Percentiles rank a stretch among this genome's conserved stretches.
Evolutionary conservation across 2,329 filamentous ascomycete genomes (phyloP).

Genomic region (Mycosphaerelloides madeirae): DNA sequence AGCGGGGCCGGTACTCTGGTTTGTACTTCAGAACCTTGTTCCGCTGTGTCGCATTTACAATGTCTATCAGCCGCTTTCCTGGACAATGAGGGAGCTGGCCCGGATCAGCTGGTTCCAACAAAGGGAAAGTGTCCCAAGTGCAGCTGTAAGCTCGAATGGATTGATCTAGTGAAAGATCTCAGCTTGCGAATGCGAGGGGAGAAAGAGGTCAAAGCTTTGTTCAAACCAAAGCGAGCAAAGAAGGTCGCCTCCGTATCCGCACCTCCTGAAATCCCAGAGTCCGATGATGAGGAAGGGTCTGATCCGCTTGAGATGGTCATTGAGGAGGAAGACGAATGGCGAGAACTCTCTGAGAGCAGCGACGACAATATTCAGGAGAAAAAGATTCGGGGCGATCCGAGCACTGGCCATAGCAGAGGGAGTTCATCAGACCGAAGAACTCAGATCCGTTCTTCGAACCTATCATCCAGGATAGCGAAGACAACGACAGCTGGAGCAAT

Average conservation of each 20-base stretch:
- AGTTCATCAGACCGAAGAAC: slow-evolving; percentile 30
- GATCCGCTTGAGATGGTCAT: slow-evolving; percentile 12
- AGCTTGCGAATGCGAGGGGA: slow-evolving; percentile 66
- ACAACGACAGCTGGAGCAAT: too few species aligned
- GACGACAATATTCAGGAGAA: slow-evolving; percentile 23
- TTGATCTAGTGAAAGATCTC: slow-evolving; percentile 74
- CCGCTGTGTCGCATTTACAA: slow-evolving; percentile 48
- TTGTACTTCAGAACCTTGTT: slow-evolving; percentile 49
- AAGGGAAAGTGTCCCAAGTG: slow-evolving; percentile 70
- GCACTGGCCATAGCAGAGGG: slow-evolving; percentile 5
- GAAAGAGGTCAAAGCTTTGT: slow-evolving; percentile 64
- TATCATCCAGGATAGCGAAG: slow-evolving; percentile 53
- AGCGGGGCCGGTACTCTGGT: slow-evolving; percentile 44
- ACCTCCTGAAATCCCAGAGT: slow-evolving; percentile 18
- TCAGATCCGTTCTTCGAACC: slow-evolving; percentile 16
- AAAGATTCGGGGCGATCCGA: slow-evolving; percentile 20
- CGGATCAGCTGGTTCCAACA: slow-evolving; percentile 48
- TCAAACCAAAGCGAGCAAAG: slow-evolving; percentile 43
- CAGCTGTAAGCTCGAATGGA: slow-evolving; percentile 60
- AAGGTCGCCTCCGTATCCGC: slow-evolving; percentile 8
- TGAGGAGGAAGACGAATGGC: slow-evolving; percentile 23
- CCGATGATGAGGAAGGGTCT: slow-evolving; percentile 17
- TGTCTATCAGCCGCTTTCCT: slow-evolving; percentile 54
- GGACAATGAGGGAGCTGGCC: slow-evolving; percentile 33
- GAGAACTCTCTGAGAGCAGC: slow-evolving; percentile 30